Percentiles rank a stretch among this genome's conserved stretches.
Evolutionary conservation across 768 basidiomycete species (phyloP).

Genomic region (Termitomyces sp.): DNA sequence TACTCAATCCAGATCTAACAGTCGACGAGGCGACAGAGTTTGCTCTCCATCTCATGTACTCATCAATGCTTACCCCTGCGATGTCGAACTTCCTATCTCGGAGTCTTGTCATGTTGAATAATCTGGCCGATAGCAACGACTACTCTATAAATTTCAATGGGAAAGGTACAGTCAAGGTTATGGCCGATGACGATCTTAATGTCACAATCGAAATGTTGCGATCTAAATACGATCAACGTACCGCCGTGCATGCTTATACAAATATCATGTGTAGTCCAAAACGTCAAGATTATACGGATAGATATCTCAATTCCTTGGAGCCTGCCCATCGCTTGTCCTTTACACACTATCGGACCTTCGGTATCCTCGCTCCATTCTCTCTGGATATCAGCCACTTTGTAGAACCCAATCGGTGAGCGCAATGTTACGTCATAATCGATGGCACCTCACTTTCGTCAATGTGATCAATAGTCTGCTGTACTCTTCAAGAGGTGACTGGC

Average conservation of each 20-base stretch:
- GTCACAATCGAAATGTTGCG: slow-evolving; percentile 18
- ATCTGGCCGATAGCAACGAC: slow-evolving; percentile 4
- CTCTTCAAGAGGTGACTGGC: slow-evolving; percentile 29
- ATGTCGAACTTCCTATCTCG: slow-evolving; percentile 21
- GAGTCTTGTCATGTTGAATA: slow-evolving; percentile 18
- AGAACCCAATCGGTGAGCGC: slow-evolving; percentile 23
- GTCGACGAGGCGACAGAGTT: slow-evolving; percentile 26
- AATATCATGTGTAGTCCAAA: slow-evolving; percentile 27
- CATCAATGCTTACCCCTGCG: slow-evolving; percentile 19
- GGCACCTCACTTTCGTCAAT: neutral
- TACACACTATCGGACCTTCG: slow-evolving; percentile 21
- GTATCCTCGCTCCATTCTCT: slow-evolving; percentile 25
- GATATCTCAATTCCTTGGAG: slow-evolving; percentile 25
- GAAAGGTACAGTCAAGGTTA: slow-evolving; percentile 16
- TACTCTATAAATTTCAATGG: slow-evolving; percentile 17
- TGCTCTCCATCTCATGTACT: slow-evolving; percentile 29
- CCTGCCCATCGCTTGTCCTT: slow-evolving; percentile 29
- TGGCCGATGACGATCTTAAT: slow-evolving; percentile 12
- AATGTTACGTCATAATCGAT: neutral
- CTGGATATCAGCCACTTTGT: slow-evolving; percentile 19
- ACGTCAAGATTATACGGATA: slow-evolving; percentile 32
- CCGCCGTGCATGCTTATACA: slow-evolving; percentile 18
- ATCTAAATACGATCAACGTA: slow-evolving; percentile 17
- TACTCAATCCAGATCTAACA: slow-evolving; percentile 17
- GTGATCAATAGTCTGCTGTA: slow-evolving; percentile 28